A percentile compares a stretch with the other conserved stretches of the same genome.
These are phyloP conservation scores for Delphinella strobiligena DNA, from an alignment of 2,329 filamentous ascomycete genomes.

Conservation along the genomic window DNA sequence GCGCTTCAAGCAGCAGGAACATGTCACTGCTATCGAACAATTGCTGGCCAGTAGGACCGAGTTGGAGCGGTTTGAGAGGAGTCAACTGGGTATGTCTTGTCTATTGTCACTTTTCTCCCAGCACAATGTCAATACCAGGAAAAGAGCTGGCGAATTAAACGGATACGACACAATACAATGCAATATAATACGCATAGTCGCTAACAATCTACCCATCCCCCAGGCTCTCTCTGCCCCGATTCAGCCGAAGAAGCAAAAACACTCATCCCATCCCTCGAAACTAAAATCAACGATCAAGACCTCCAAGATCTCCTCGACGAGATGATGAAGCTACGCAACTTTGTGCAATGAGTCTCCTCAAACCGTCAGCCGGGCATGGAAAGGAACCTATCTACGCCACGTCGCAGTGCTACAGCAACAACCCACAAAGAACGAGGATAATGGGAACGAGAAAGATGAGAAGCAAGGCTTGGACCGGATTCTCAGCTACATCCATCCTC, in stretches of 20 bases:
- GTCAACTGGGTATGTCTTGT: conserved; percentile 74
- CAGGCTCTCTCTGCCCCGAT: conserved; percentile 85
- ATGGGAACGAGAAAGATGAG: too few relatives aligned
- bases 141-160: too few relatives aligned
- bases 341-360: conserved; percentile 11
- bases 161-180: too few relatives aligned
- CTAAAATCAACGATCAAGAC: conserved; percentile 85
- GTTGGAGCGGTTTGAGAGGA: conserved; percentile 84
- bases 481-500: too few relatives aligned
- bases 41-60: conserved; percentile 46
- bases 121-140: too few relatives aligned
- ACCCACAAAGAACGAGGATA: too few relatives aligned
- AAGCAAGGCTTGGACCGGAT: too few relatives aligned
- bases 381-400: too few relatives aligned
- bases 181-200: too few relatives aligned
- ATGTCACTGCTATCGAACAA: conserved; percentile 86
- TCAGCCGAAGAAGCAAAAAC: conserved; percentile 92
- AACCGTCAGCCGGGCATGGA: too few relatives aligned
- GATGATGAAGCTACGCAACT: conserved; percentile 63
- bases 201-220: conserved; percentile 1
- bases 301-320: conserved; percentile 81
- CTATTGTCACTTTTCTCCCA: too few relatives aligned
- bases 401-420: too few relatives aligned
- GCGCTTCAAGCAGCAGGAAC: conserved; percentile 89
- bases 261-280: conserved; percentile 74